phyloP scores from a whole-genome alignment of 495 filamentous ascomycete genomes.

The Penicillium crystallinum region DNA sequence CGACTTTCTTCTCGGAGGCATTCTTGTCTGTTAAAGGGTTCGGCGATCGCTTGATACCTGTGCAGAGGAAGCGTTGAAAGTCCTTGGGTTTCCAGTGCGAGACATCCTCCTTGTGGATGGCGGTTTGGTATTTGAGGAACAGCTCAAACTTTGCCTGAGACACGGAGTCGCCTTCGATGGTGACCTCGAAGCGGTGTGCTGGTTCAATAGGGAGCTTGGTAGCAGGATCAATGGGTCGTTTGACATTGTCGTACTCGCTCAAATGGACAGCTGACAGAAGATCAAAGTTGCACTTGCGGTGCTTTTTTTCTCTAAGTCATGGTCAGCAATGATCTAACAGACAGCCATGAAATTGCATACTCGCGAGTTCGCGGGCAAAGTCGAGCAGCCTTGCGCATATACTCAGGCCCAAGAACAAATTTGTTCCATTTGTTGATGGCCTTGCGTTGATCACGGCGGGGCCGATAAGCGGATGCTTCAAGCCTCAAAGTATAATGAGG shows the following conservation, averaged over 20 bases:
- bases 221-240: slow-evolving; percentile 45
- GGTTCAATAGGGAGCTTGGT: slow-evolving; percentile 60
- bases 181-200: slow-evolving; percentile 72
- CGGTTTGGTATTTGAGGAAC: slow-evolving; percentile 80
- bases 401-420: slow-evolving; percentile 73
- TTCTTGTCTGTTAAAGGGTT: slow-evolving; percentile 22
- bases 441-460: slow-evolving; percentile 78
- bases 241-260: slow-evolving; percentile 53
- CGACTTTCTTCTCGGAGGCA: slow-evolving; percentile 57
- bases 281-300: slow-evolving; percentile 69
- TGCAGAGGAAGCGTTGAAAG: slow-evolving; percentile 85
- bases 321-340: slow-evolving; percentile 8
- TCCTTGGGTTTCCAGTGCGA: slow-evolving; percentile 60
- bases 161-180: slow-evolving; percentile 70
- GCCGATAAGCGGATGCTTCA: slow-evolving; percentile 62
- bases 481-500: slow-evolving; percentile 93
- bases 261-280: slow-evolving; percentile 69
- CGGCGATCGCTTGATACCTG: slow-evolving; percentile 59
- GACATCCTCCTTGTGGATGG: slow-evolving; percentile 70
- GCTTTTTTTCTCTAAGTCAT: slow-evolving; percentile 58
- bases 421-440: slow-evolving; percentile 87
- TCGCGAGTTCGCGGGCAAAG: slow-evolving; percentile 73
- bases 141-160: slow-evolving; percentile 81
- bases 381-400: slow-evolving; percentile 65
- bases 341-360: slow-evolving; percentile 34